Evolutionary conservation across 2,329 filamentous ascomycete genomes (phyloP), one percentile per base, ranked within the genome.

Genomic region (Pseudogymnoascus verrucosus): DNA sequence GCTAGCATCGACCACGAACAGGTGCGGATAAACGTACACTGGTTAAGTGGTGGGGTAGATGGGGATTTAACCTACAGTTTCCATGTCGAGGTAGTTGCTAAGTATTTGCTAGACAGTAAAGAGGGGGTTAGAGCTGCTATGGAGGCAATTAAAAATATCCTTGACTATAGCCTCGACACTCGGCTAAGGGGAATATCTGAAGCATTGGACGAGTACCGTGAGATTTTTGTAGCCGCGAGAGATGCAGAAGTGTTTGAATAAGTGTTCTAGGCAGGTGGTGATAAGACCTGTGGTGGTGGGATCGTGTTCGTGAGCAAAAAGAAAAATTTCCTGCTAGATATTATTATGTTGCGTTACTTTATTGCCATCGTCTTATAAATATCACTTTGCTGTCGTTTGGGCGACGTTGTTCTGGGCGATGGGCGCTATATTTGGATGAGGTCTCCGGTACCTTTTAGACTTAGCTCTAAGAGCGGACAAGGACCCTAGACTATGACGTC

Each of bases 381-480:
- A 31, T 31, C 28, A 31, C 28, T 31, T 31, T 31, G 8, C 28
- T 31, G 28, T 10, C 28, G 6, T 31, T 31, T 31, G 28, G 7
- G 5, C 5, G 14, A 39, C n/a, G 14, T 39, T 39, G 36, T 39
- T 39, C 36, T n/a, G 12, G 12, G 12, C 12, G 5, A n/a, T n/a
- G 4, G 0, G 4, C 12, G 14, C 37, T 40, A 16, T 40, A 40
- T 40, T 82, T 81, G 66, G 69, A n/a, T 23, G 23, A 47, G 12
- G 19, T 8, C 28, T 10, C 7, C 7, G 7, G 10, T 31, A 39
- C 47, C 19, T 34, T 57, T 57, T 57, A 57, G 47, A n/a, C 8
- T 12, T 57, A 57, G 47, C 44, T 14, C 10, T 8, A 16, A 31
- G n/a, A 4, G 1, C 47, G 1, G 0, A 12, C 26, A 6, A 12